These are phyloP conservation scores for Suillus brevipes DNA, from an alignment of 768 basidiomycete species.

Conservation along the genomic window DNA sequence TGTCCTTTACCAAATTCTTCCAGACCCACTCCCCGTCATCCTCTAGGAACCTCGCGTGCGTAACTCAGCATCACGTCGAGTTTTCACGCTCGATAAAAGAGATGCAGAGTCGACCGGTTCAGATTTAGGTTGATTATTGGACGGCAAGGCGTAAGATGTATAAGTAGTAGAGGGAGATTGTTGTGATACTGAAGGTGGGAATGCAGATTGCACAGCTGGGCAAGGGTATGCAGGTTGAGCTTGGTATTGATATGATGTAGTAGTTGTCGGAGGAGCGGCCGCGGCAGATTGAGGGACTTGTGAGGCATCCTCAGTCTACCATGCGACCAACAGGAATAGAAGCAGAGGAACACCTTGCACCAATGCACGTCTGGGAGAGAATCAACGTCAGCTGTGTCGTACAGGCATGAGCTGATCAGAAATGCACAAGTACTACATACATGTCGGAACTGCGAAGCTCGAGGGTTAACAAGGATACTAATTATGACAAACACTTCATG, in stretches of 20 bases:
- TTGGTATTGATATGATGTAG: constrained; percentile 31
- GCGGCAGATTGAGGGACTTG: constrained; percentile 44
- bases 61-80: no score
- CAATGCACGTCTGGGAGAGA: not conserved
- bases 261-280: constrained; percentile 21
- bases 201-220: constrained; percentile 17
- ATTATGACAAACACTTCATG: not conserved
- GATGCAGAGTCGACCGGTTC: constrained; percentile 33
- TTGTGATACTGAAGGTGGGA: constrained; percentile 32
- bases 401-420: not conserved
- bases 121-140: constrained; percentile 24
- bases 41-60: no score
- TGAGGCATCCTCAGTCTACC: constrained; percentile 22
- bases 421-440: not conserved
- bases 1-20: no score
- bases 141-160: constrained; percentile 17
- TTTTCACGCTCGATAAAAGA: constrained; percentile 28
- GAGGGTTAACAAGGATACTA: not conserved
- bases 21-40: no score
- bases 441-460: not conserved
- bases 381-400: not conserved
- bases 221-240: constrained; percentile 31
- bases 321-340: not conserved
- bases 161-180: constrained; percentile 34
- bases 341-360: not conserved